These are phyloP conservation scores for Bathelium albidoporum DNA, from an alignment of 495 filamentous ascomycete genomes.

Conservation along the genomic window DNA sequence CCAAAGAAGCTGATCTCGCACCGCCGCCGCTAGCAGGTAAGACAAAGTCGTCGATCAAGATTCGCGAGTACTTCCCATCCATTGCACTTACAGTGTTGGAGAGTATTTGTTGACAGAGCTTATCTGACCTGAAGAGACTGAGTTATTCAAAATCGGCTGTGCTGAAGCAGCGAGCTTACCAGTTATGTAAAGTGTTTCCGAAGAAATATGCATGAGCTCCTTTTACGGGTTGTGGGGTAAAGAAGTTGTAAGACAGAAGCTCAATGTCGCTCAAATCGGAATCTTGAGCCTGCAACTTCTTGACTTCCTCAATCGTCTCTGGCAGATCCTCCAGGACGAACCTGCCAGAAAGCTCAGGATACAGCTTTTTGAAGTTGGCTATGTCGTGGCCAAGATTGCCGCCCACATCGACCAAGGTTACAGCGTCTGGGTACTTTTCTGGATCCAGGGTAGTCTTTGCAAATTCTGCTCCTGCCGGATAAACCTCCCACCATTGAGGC, in stretches of 20 bases:
- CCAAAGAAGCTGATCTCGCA: constrained; percentile 5
- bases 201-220: constrained; percentile 9
- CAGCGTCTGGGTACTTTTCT: not conserved
- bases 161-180: too few relatives aligned
- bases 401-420: constrained; percentile 11
- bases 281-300: too few relatives aligned
- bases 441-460: not conserved
- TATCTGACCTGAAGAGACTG: too few relatives aligned
- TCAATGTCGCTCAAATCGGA: not conserved
- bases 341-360: constrained; percentile 7
- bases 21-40: constrained; percentile 2
- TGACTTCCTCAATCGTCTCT: not conserved
- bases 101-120: not conserved
- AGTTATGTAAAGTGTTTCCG: constrained; percentile 10
- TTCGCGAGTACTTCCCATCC: constrained; percentile 7
- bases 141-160: too few relatives aligned
- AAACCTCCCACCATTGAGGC: constrained; percentile 9
- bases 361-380: not conserved
- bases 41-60: constrained; percentile 12
- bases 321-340: constrained; percentile 9
- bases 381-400: constrained; percentile 8
- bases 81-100: constrained; percentile 6
- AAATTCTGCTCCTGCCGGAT: constrained; percentile 1
- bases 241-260: constrained; percentile 14
- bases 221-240: constrained; percentile 12